A percentile compares a stretch with the other conserved stretches of the same genome.
These are phyloP conservation scores for Triadica sebifera DNA, from an alignment of 345 rosid species.

Conservation along the genomic window DNA sequence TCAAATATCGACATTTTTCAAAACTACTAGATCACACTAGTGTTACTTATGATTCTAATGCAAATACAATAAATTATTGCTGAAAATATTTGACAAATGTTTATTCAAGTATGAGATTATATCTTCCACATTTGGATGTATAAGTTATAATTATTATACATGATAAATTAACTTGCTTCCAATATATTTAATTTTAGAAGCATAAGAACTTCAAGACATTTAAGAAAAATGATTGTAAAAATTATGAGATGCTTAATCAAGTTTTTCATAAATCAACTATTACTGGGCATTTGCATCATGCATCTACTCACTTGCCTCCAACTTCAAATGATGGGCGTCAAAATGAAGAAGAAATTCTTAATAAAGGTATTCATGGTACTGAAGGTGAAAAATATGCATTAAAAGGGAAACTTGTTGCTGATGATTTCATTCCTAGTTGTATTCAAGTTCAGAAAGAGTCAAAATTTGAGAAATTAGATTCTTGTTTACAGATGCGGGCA, in stretches of 20 bases:
- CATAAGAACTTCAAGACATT: not conserved
- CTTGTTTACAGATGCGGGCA: not conserved
- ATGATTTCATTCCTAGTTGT: not conserved
- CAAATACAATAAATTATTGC: not conserved
- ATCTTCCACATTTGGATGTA: not conserved
- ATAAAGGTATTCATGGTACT: not conserved
- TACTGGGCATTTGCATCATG: not conserved
- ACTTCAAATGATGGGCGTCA: not conserved
- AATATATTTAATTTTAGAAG: not conserved
- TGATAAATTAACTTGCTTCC: too few relatives aligned
- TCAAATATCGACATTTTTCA: not conserved
- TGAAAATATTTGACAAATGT: slow-evolving; percentile 1
- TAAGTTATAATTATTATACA: too few relatives aligned
- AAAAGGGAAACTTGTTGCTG: not conserved
- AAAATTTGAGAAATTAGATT: not conserved
- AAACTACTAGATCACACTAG: not conserved
- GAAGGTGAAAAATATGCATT: not conserved
- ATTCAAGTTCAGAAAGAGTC: not conserved
- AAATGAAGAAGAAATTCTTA: not conserved
- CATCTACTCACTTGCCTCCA: not conserved
- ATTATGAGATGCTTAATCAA: not conserved
- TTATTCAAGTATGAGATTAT: not conserved
- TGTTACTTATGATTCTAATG: not conserved
- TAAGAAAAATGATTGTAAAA: not conserved
- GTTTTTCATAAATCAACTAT: not conserved